These are phyloP conservation scores for Penicillium salamii DNA, from an alignment of 495 filamentous ascomycete genomes.

Conservation along the genomic window DNA sequence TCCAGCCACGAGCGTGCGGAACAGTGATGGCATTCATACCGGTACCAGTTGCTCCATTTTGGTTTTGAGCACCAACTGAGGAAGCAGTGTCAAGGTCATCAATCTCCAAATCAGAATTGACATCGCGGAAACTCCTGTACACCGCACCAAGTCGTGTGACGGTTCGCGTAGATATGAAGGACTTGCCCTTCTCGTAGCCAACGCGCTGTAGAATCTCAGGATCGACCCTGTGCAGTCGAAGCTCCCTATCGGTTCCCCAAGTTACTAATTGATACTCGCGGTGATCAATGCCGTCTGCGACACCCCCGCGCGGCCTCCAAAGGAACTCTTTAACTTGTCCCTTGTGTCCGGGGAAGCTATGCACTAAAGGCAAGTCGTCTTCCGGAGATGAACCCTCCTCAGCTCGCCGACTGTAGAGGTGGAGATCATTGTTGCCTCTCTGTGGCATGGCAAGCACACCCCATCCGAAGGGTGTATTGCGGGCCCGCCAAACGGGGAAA, in stretches of 20 bases:
- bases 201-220: constrained; percentile 61
- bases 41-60: constrained; percentile 29
- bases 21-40: constrained; percentile 53
- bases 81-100: constrained; percentile 33
- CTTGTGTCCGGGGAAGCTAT: constrained; percentile 77
- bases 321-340: constrained; percentile 91
- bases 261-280: constrained; percentile 92
- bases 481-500: constrained; percentile 87
- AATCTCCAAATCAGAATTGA: constrained; percentile 32
- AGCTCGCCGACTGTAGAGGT: constrained; percentile 75
- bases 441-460: constrained; percentile 91
- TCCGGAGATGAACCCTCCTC: constrained; percentile 42
- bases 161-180: constrained; percentile 61
- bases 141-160: constrained; percentile 77
- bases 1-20: constrained; percentile 40
- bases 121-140: constrained; percentile 83
- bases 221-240: constrained; percentile 75
- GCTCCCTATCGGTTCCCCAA: constrained; percentile 82
- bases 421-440: constrained; percentile 76
- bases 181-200: constrained; percentile 71
- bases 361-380: constrained; percentile 54
- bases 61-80: constrained; percentile 24
- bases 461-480: constrained; percentile 90
- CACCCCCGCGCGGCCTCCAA: constrained; percentile 75
- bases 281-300: constrained; percentile 73